Conservation (phyloP, 2,329 filamentous ascomycete species). For the Ophiostoma piceae region DNA sequence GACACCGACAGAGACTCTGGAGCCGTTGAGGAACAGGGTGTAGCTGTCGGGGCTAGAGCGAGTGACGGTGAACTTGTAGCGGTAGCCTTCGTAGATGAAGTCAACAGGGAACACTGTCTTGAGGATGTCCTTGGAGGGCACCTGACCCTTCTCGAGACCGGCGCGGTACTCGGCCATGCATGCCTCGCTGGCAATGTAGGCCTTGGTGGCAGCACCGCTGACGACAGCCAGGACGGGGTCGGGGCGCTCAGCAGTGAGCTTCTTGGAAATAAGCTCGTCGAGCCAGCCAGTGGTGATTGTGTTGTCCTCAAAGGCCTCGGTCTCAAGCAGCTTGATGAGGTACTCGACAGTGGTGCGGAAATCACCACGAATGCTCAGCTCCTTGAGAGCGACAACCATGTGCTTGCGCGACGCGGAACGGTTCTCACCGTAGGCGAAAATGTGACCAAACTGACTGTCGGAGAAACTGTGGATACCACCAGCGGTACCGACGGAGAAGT, state of each 20-base stretch:
- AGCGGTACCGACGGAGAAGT: constrained; percentile 95
- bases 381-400: constrained; percentile 98
- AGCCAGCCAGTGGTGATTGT: constrained; percentile 99
- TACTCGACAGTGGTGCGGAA: constrained; percentile 99
- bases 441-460: constrained; percentile 97
- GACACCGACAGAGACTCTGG: constrained; percentile 89
- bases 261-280: constrained; percentile 97
- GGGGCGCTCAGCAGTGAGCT: constrained; percentile 90
- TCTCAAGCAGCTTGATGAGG: constrained; percentile 96
- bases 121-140: constrained; percentile 90
- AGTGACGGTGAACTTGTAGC: constrained; percentile 98
- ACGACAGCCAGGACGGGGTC: constrained; percentile 92
- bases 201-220: constrained; percentile 90
- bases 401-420: constrained; percentile 93
- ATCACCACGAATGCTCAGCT: constrained; percentile 98
- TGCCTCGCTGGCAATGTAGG: constrained; percentile 85
- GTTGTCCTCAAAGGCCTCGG: constrained; percentile 96
- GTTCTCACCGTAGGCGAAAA: constrained; percentile 98
- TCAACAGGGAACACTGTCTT: constrained; percentile 97
- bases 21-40: constrained; percentile 97
- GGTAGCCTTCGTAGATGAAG: constrained; percentile 94
- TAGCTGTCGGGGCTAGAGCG: constrained; percentile 90
- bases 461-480: constrained; percentile 99
- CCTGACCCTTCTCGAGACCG: constrained; percentile 93
- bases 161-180: constrained; percentile 82